Base-by-base conservation (phyloP, 306 rosid species). In the Prosopis cineraria region DNA sequence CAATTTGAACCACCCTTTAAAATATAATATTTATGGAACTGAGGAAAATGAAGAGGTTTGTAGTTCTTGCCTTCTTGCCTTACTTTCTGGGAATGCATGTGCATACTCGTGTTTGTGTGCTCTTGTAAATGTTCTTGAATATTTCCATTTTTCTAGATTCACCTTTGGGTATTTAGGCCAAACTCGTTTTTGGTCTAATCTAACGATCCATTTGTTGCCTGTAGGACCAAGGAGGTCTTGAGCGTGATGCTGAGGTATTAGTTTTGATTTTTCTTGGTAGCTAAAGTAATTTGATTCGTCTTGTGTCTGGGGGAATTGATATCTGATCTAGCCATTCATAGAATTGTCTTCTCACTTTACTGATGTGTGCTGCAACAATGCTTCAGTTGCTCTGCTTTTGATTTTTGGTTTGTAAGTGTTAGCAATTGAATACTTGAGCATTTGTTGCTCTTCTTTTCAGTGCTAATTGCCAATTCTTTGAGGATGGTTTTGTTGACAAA, bases 31-130 rank as follows among this genome's bases (percentile, higher is more conserved):
- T 41, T 95, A 93, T 84, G 98, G 96, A 80, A 93, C 86, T 73
- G 97, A 91, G 19, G 98, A 90, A 55, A 85, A 93, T 16, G 98
- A 89, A 88, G 98, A 91, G 98, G 99, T 95, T 70, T 80, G 78
- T 72, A 62, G 10, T 65, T 53, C 68, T 72, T 50, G 63, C 43
- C 29, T 24, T 11, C 65, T 9, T 11, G 36, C 27, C n/a, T 13
- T 33, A 68, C 25, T 45, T 12, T 73, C 27, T 55, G 33, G 73
- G 53, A 43, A 50, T 64, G 59, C 29, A 27, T 68, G 50, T 34
- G 20, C 6, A 13, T 19, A 30, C 39, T 20, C 68, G 40, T 48
- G 66, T 43, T 13, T 30, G 43, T 47, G 24, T 25, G 73, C 33
- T 14, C 16, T 1, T 71, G 70, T 41, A 22, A 56, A 25, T 3